Conservation (phyloP, 2,329 filamentous ascomycete species). For the Exophiala alcalophila region DNA sequence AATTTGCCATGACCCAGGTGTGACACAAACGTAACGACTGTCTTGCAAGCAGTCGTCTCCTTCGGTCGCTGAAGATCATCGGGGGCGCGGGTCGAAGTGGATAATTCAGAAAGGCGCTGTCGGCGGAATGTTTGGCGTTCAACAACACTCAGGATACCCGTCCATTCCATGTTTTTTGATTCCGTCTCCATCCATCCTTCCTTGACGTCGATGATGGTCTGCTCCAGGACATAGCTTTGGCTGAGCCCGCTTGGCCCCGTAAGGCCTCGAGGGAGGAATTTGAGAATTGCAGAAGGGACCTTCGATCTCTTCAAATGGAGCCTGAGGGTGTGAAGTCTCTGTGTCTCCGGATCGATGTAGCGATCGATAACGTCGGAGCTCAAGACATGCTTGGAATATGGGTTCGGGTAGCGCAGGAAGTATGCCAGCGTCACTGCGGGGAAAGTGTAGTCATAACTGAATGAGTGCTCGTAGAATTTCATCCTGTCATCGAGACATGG, state of each 20-base stretch:
- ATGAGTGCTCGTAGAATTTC: slow-evolving; percentile 55
- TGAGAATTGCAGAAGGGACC: slow-evolving; percentile 59
- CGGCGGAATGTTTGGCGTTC: slow-evolving; percentile 59
- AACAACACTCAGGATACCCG: slow-evolving; percentile 61
- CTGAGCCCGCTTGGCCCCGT: slow-evolving; percentile 57
- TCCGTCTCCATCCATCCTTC: slow-evolving; percentile 67
- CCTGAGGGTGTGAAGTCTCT: slow-evolving; percentile 59
- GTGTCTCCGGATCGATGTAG: slow-evolving; percentile 57
- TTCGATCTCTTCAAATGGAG: slow-evolving; percentile 64
- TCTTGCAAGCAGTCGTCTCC: slow-evolving; percentile 56
- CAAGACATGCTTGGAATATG: slow-evolving; percentile 63
- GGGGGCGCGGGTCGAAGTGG: not conserved
- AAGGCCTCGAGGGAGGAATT: slow-evolving; percentile 58
- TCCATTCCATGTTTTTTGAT: slow-evolving; percentile 64
- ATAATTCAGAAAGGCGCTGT: slow-evolving; percentile 31
- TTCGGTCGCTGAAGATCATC: slow-evolving; percentile 18
- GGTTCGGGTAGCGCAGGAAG: slow-evolving; percentile 67
- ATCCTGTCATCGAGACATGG: slow-evolving; percentile 36
- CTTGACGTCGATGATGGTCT: slow-evolving; percentile 58
- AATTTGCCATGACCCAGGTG: slow-evolving; percentile 58
- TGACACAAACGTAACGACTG: slow-evolving; percentile 61
- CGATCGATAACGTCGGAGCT: slow-evolving; percentile 65
- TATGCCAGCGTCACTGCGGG: slow-evolving; percentile 65
- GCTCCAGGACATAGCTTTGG: slow-evolving; percentile 63
- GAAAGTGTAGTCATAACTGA: slow-evolving; percentile 64